These are phyloP conservation scores for Capsicum chinense DNA, from an alignment of 257 asterid species.

Conservation along the genomic window DNA sequence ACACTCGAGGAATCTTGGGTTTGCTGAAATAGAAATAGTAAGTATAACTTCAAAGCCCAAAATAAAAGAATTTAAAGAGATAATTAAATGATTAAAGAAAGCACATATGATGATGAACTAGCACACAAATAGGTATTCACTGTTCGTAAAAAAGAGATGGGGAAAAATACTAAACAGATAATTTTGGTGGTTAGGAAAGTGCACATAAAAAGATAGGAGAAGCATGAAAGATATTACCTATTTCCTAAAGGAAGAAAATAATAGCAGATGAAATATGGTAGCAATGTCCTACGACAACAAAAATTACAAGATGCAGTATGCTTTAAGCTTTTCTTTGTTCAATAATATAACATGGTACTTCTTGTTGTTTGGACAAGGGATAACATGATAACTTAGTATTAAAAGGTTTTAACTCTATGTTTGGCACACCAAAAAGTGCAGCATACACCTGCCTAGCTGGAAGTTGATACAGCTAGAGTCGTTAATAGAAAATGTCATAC, in stretches of 20 bases:
- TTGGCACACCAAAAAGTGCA: neutral
- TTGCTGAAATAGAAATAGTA: slow-evolving; percentile 30
- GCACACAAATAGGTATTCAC: neutral
- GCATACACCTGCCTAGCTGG: neutral
- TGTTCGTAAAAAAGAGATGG: neutral
- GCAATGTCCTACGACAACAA: neutral
- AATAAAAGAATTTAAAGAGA: neutral
- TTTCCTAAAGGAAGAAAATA: neutral
- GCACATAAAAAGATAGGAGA: neutral
- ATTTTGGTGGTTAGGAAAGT: neutral
- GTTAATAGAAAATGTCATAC: neutral
- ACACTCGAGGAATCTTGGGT: slow-evolving; percentile 35
- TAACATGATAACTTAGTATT: slow-evolving; percentile 5
- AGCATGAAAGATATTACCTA: neutral
- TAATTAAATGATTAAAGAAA: neutral
- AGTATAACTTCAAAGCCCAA: neutral
- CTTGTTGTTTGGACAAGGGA: slow-evolving; percentile 16
- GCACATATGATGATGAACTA: neutral
- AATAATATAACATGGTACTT: neutral
- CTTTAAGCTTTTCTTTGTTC: neutral
- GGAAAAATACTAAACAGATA: neutral
- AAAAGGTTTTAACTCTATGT: neutral
- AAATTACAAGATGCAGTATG: neutral
- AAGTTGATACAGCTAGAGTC: neutral
- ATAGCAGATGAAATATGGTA: neutral